phyloP scores from a whole-genome alignment of 2,329 filamentous ascomycete species.

The Apiospora pterosperma region DNA sequence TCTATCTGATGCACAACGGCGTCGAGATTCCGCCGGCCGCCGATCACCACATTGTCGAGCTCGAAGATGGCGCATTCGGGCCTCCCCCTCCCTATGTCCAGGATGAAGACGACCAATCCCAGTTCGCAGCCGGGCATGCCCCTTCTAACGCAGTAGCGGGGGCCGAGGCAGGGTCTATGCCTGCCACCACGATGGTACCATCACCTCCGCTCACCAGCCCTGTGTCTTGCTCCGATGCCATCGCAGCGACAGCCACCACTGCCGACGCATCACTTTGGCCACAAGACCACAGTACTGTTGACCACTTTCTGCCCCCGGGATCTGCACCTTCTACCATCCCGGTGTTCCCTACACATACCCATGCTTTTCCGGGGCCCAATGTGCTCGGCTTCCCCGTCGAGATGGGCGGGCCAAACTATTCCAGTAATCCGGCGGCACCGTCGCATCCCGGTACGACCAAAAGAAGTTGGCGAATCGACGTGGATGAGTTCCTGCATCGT shows the following conservation, averaged over 20 bases:
- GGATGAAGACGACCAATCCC: neutral
- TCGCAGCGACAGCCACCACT: neutral
- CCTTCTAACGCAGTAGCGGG: conserved; percentile 4
- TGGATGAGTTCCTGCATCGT: conserved; percentile 26
- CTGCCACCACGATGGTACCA: neutral
- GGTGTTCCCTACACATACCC: neutral
- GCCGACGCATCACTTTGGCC: neutral
- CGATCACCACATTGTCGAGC: conserved; percentile 58
- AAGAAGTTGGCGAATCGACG: conserved; percentile 17
- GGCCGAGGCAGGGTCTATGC: neutral
- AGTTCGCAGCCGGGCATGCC: conserved; percentile 6
- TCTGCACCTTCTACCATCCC: neutral
- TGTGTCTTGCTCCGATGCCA: neutral
- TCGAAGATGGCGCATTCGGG: conserved; percentile 42
- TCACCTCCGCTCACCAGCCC: neutral
- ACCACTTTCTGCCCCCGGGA: neutral
- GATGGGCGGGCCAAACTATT: neutral
- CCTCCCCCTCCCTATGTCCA: neutral
- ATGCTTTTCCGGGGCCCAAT: neutral
- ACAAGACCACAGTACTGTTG: neutral
- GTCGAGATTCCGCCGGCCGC: conserved; percentile 58
- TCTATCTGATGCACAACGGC: conserved; percentile 63
- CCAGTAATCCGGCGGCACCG: neutral
- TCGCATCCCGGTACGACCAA: neutral
- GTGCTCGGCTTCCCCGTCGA: neutral